Conservation (phyloP, 2,329 filamentous ascomycete species). For the Aspergillus pseudonomiae region DNA sequence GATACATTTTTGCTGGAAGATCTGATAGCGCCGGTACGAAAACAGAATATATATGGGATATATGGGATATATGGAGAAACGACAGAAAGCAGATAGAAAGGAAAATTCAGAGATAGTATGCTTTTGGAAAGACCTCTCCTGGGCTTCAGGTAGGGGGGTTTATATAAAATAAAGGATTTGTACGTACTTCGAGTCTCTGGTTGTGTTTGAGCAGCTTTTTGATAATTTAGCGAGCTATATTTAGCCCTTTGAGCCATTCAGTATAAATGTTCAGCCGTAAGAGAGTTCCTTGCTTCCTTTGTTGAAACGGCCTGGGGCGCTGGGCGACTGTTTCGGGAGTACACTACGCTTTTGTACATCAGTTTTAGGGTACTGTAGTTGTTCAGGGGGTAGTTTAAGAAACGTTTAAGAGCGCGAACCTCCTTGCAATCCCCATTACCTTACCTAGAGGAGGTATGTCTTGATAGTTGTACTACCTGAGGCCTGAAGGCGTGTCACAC, state of each 20-base stretch:
- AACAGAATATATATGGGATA: neutral
- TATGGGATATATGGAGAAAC: neutral
- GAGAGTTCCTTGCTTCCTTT: neutral
- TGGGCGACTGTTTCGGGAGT: neutral
- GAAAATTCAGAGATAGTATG: neutral
- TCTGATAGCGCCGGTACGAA: accelerated
- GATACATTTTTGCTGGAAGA: neutral
- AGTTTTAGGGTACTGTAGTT: too few species aligned
- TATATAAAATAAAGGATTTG: neutral
- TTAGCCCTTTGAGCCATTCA: neutral
- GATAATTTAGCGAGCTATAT: too few species aligned
- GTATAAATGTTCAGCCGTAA: neutral
- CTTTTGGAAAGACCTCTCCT: neutral
- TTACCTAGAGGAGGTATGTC: too few species aligned
- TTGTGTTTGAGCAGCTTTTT: neutral
- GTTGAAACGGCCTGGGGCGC: neutral
- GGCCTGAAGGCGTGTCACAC: too few species aligned
- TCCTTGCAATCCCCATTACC: too few species aligned
- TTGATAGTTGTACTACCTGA: too few species aligned
- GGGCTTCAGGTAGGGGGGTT: neutral
- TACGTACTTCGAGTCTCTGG: neutral
- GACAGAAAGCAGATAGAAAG: neutral
- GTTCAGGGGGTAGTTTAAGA: too few species aligned
- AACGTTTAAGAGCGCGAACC: too few species aligned
- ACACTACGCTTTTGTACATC: too few species aligned